Conservation (phyloP, 148 eudicot species). For the Amaranthus cruentus region DNA sequence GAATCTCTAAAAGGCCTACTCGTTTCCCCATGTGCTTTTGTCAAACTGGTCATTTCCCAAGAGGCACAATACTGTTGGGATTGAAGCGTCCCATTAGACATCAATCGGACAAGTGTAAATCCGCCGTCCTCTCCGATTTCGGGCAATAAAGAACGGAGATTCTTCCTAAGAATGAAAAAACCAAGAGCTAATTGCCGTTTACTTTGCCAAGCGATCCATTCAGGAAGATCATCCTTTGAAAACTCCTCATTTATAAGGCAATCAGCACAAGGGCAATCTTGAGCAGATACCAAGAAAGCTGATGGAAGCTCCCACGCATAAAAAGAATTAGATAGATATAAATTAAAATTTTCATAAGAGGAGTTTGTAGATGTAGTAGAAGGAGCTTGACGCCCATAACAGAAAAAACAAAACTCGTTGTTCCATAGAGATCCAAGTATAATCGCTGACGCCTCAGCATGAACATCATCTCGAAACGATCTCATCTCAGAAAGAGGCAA, state of each 20-base stretch:
- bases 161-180: slow-evolving; percentile 56
- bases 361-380: slow-evolving; percentile 23
- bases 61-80: slow-evolving; percentile 53
- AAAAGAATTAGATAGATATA: slow-evolving; percentile 27
- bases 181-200: slow-evolving; percentile 65
- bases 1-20: slow-evolving; percentile 34
- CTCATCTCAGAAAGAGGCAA: slow-evolving; percentile 50
- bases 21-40: slow-evolving; percentile 31
- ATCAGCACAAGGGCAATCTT: slow-evolving; percentile 54
- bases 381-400: slow-evolving; percentile 42
- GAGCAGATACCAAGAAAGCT: slow-evolving; percentile 43
- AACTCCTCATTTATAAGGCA: slow-evolving; percentile 62
- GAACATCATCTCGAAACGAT: slow-evolving; percentile 37
- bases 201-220: slow-evolving; percentile 84
- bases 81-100: slow-evolving; percentile 79
- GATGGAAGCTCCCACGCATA: slow-evolving; percentile 88
- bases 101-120: slow-evolving; percentile 54
- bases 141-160: slow-evolving; percentile 34
- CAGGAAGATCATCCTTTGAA: slow-evolving; percentile 50
- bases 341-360: slow-evolving; percentile 29
- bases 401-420: slow-evolving; percentile 56
- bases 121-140: slow-evolving; percentile 48
- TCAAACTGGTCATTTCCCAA: slow-evolving; percentile 28
- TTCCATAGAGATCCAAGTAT: slow-evolving; percentile 82
- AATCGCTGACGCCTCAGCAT: slow-evolving; percentile 49